Evolutionary conservation across 1,284 basidiomycete genomes (phyloP), one percentile per base, ranked within the genome.

Genomic region (Melampsora americana): DNA sequence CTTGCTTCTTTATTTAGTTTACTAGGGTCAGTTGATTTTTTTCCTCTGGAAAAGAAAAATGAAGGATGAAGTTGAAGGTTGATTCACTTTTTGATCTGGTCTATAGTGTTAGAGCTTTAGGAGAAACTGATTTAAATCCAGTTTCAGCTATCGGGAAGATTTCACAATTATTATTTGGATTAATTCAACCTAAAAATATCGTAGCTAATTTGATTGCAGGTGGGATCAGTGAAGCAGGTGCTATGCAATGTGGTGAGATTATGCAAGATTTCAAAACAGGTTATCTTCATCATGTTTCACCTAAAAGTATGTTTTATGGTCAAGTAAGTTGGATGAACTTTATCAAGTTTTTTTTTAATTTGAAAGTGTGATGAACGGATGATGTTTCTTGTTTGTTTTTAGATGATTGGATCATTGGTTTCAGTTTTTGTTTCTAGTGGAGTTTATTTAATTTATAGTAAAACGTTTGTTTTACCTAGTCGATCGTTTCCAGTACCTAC

Each of bases 211-310:
- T 98, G 80, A 92, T 98, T 74, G 95, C 95, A 2, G 95, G 95
- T 12, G 95, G 93, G 46, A 93, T 98, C 18, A 91, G 93, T 5
- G 95, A 98, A 84, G 95, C 95, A 35, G 95, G 95, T 20, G 95
- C 95, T 30, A 92, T 92, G 84, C 93, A 96, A 89, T 93, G 95
- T 9, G 95, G 95, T 20, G 95, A 98, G 83, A 88, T 98, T 23
- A 97, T 98, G 94, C 95, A 98, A 85, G 95, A 98, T 83, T 86
- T 97, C 79, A 98, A 98, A 85, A 97, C 95, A 0, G 95, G 95
- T 81, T 86, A 97, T 26, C 87, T 95, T 69, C 88, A 88, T 78
- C 93, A 80, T 18, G 81, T 82, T 14, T 80, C 81, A 20, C 83
- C 83, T 20, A 78, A 80, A 28, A 80, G 81, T 32, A 83, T 83